Percentiles rank a stretch among this genome's conserved stretches.
phyloP scores from a whole-genome alignment of 169 alveolate genomes.

The Cryptosporidium ubiquitum region DNA sequence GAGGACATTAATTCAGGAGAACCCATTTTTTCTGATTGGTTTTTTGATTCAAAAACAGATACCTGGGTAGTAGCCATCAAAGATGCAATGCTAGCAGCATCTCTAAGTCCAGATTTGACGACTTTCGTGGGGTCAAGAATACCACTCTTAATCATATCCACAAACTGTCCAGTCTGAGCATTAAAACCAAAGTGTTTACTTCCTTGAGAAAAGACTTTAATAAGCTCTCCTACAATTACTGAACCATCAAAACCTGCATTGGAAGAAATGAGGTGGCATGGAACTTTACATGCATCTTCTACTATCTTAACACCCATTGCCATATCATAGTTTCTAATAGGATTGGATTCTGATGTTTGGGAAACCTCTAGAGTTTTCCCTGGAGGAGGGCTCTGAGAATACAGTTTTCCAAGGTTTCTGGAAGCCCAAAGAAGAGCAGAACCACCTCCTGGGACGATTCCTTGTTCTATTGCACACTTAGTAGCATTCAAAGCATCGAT shows the following conservation, averaged over 20 bases:
- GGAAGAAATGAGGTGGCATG: slow-evolving; percentile 94
- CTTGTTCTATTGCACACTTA: slow-evolving; percentile 99
- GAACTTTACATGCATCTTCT: slow-evolving; percentile 95
- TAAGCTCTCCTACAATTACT: slow-evolving; percentile 94
- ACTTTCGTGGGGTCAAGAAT: slow-evolving; percentile 99
- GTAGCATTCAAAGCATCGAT: slow-evolving; percentile 99
- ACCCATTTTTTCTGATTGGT: neutral
- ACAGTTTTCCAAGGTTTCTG: slow-evolving; percentile 77
- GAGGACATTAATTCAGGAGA: neutral
- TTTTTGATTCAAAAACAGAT: slow-evolving; percentile 88
- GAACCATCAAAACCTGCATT: slow-evolving; percentile 99
- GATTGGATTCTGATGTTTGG: slow-evolving; percentile 76
- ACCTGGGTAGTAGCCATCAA: slow-evolving; percentile 98
- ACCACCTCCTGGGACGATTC: slow-evolving; percentile 99
- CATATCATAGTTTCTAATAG: slow-evolving; percentile 91
- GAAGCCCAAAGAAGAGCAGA: slow-evolving; percentile 94
- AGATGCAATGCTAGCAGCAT: slow-evolving; percentile 98
- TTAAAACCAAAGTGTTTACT: slow-evolving; percentile 90
- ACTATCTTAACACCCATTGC: slow-evolving; percentile 95
- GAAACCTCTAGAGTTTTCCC: neutral
- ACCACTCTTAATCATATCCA: slow-evolving; percentile 93
- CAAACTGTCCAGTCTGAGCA: slow-evolving; percentile 95
- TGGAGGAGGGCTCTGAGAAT: slow-evolving; percentile 75
- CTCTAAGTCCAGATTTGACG: slow-evolving; percentile 97
- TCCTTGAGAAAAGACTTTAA: slow-evolving; percentile 83